phyloP scores from a whole-genome alignment of 768 basidiomycete species.

The Kwoniella sp. region DNA sequence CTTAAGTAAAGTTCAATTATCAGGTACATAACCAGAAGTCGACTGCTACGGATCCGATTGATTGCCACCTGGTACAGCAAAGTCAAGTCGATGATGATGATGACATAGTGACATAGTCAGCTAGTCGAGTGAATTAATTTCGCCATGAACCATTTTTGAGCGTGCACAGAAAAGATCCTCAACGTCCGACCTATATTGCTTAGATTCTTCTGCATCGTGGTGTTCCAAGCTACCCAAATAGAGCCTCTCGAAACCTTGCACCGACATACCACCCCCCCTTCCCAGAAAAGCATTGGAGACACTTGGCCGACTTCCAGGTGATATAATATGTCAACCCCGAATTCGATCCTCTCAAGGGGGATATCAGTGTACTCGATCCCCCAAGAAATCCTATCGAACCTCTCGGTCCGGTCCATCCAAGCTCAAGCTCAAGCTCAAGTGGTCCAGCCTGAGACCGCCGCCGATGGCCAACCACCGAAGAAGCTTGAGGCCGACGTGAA shows the following conservation, averaged over 20 bases:
- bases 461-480: constrained; percentile 28
- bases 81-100: background rate
- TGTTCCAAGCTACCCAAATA: too few relatives aligned
- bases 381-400: constrained; percentile 66
- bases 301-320: too few relatives aligned
- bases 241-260: too few relatives aligned
- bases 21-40: background rate
- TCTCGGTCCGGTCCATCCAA: constrained; percentile 69
- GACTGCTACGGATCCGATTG: background rate
- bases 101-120: background rate
- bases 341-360: constrained; percentile 32
- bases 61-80: background rate
- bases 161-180: too few relatives aligned
- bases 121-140: background rate
- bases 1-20: too few relatives aligned
- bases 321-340: constrained; percentile 4
- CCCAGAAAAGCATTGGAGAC: too few relatives aligned
- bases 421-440: too few relatives aligned
- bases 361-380: constrained; percentile 70
- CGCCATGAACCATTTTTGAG: too few relatives aligned
- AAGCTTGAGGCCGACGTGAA: background rate
- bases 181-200: too few relatives aligned
- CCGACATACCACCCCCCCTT: too few relatives aligned
- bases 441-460: background rate
- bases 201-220: too few relatives aligned